These are phyloP conservation scores for Neurospora pannonica DNA, from an alignment of 495 filamentous ascomycete species.

Conservation along the genomic window DNA sequence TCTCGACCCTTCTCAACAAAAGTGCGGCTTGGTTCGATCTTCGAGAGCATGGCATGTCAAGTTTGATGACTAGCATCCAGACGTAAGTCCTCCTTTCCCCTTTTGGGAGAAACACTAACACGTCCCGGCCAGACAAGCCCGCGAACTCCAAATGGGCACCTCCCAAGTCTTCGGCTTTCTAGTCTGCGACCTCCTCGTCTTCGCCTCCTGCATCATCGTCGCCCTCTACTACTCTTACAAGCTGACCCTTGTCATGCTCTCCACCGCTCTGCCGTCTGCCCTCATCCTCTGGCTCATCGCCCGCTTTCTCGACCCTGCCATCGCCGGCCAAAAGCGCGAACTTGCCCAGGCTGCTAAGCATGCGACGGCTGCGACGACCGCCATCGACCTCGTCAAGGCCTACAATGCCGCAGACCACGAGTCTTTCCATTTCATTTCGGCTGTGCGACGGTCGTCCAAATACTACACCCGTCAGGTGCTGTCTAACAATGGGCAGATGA, in stretches of 20 bases:
- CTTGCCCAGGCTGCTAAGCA: slow-evolving; percentile 64
- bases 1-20: slow-evolving; percentile 56
- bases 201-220: slow-evolving; percentile 53
- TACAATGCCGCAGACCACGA: slow-evolving; percentile 73
- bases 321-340: slow-evolving; percentile 58
- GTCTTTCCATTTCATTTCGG: slow-evolving; percentile 49
- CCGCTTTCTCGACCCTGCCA: slow-evolving; percentile 49
- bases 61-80: slow-evolving; percentile 61
- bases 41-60: slow-evolving; percentile 58
- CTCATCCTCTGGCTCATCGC: slow-evolving; percentile 50
- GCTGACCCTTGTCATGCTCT: slow-evolving; percentile 72
- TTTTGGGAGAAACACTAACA: not conserved
- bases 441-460: slow-evolving; percentile 48
- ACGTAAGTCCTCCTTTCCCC: slow-evolving; percentile 45
- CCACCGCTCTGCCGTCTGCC: slow-evolving; percentile 61
- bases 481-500: slow-evolving; percentile 59
- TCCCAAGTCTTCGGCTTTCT: slow-evolving; percentile 69
- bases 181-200: slow-evolving; percentile 50
- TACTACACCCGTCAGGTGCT: slow-evolving; percentile 61
- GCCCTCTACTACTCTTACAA: slow-evolving; percentile 76
- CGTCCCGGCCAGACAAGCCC: slow-evolving; percentile 50
- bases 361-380: slow-evolving; percentile 55
- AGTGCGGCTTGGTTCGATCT: slow-evolving; percentile 80
- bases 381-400: slow-evolving; percentile 81
- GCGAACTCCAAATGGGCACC: slow-evolving; percentile 71